Evolutionary conservation across 768 basidiomycete species (phyloP).

Genomic region (Auricularia sp.): DNA sequence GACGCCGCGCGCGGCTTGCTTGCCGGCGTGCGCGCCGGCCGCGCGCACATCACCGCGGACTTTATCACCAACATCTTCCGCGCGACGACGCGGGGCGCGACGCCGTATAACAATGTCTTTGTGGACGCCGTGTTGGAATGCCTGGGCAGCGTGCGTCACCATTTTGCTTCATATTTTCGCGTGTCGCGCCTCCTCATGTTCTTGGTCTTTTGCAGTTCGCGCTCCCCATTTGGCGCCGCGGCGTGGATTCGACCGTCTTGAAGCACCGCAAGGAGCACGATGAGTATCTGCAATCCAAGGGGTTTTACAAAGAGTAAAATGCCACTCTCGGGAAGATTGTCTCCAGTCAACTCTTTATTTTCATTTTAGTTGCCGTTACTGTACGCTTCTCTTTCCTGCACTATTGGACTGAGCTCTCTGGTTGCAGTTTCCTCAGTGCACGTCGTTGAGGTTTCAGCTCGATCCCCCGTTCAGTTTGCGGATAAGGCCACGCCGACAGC

Average conservation of each 20-base stretch:
- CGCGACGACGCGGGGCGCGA: constrained; percentile 52
- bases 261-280: constrained; percentile 39
- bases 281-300: constrained; percentile 32
- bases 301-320: constrained; percentile 25
- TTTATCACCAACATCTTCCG: constrained; percentile 59
- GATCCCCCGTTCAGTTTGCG: too few species aligned
- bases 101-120: constrained; percentile 51
- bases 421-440: too few species aligned
- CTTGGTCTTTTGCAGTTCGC: constrained; percentile 31
- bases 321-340: too few species aligned
- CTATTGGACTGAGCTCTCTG: too few species aligned
- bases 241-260: constrained; percentile 39
- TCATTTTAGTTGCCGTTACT: too few species aligned
- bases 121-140: constrained; percentile 39
- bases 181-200: constrained; percentile 11
- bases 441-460: too few species aligned
- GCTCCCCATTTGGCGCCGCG: constrained; percentile 41
- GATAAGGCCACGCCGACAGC: too few species aligned
- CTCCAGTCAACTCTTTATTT: too few species aligned
- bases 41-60: constrained; percentile 69
- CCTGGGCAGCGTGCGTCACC: constrained; percentile 31
- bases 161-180: background rate
- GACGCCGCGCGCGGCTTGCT: constrained; percentile 50
- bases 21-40: constrained; percentile 54
- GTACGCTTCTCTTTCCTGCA: too few species aligned